Conservation (phyloP, 768 basidiomycete species). For the Pleurotus salmoneostramineus region DNA sequence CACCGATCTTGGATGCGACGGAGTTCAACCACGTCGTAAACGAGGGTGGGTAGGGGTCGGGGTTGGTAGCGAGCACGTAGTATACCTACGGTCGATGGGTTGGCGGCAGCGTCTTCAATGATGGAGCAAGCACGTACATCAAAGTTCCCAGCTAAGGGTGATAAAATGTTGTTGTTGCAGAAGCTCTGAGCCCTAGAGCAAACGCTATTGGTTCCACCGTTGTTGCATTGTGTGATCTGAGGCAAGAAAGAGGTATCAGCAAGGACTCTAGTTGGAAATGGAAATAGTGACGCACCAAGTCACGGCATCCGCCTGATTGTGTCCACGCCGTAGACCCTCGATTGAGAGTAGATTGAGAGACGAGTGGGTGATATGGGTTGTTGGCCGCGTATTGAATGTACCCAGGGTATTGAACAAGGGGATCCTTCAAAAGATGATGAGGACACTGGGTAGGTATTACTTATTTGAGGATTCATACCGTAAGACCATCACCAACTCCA, state of each 20-base stretch:
- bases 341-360: slow-evolving; percentile 34
- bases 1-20: slow-evolving; percentile 35
- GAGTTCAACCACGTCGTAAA: slow-evolving; percentile 28
- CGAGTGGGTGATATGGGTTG: slow-evolving; percentile 56
- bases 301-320: slow-evolving; percentile 42
- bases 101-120: neutral
- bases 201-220: slow-evolving; percentile 36
- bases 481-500: slow-evolving; percentile 62
- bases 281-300: too few species aligned
- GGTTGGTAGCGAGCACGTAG: slow-evolving; percentile 40
- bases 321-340: slow-evolving; percentile 41
- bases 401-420: slow-evolving; percentile 52
- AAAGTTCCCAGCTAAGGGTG: slow-evolving; percentile 48
- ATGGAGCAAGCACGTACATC: slow-evolving; percentile 36
- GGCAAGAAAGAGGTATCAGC: too few species aligned
- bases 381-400: slow-evolving; percentile 51
- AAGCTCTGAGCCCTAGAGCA: slow-evolving; percentile 55
- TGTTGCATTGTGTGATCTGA: slow-evolving; percentile 54
- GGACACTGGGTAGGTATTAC: too few species aligned
- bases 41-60: slow-evolving; percentile 49
- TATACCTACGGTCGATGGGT: slow-evolving; percentile 32
- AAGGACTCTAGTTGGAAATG: too few species aligned
- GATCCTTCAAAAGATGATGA: slow-evolving; percentile 23
- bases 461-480: slow-evolving; percentile 28
- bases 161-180: slow-evolving; percentile 56